phyloP scores from a whole-genome alignment of 2,329 filamentous ascomycete genomes.

The Sporothrix brasiliensis region DNA sequence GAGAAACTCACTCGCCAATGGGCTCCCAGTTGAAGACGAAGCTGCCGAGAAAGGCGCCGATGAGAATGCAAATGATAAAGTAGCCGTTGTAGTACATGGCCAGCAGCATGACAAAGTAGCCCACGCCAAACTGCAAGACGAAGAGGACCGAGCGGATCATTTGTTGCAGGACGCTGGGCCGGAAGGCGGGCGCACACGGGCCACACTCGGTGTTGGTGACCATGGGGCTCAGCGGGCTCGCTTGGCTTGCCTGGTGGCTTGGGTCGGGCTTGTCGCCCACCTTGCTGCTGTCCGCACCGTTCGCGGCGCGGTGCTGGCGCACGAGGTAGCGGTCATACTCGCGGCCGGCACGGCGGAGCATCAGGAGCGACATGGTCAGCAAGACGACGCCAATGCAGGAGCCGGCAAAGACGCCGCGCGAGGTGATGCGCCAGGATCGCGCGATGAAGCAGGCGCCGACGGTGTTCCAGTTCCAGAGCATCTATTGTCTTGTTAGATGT shows the following conservation, averaged over 20 bases:
- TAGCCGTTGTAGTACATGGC: constrained; percentile 70
- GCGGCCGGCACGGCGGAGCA: constrained; percentile 68
- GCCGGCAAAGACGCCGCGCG: constrained; percentile 72
- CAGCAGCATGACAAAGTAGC: constrained; percentile 78
- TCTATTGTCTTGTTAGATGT: constrained; percentile 42
- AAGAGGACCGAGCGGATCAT: constrained; percentile 67
- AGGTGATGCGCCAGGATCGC: constrained; percentile 68
- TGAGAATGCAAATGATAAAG: constrained; percentile 78
- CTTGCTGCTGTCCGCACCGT: constrained; percentile 19
- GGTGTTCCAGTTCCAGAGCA: constrained; percentile 80
- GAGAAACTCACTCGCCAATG: constrained; percentile 39
- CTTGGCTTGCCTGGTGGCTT: not conserved
- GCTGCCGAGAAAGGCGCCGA: constrained; percentile 72
- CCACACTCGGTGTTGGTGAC: not conserved
- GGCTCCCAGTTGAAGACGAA: constrained; percentile 75
- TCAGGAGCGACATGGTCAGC: constrained; percentile 73
- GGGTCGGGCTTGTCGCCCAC: not conserved
- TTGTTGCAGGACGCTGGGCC: constrained; percentile 68
- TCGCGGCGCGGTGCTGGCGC: constrained; percentile 48
- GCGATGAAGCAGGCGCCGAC: constrained; percentile 74
- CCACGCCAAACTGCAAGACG: constrained; percentile 70
- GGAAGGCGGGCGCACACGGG: constrained; percentile 41
- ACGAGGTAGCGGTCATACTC: constrained; percentile 73
- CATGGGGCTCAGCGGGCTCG: not conserved
- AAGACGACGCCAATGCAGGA: constrained; percentile 77